Evolutionary conservation across 768 basidiomycete species (phyloP), one percentile per base, ranked within the genome.

Genomic region (Austroboletus eburneus): DNA sequence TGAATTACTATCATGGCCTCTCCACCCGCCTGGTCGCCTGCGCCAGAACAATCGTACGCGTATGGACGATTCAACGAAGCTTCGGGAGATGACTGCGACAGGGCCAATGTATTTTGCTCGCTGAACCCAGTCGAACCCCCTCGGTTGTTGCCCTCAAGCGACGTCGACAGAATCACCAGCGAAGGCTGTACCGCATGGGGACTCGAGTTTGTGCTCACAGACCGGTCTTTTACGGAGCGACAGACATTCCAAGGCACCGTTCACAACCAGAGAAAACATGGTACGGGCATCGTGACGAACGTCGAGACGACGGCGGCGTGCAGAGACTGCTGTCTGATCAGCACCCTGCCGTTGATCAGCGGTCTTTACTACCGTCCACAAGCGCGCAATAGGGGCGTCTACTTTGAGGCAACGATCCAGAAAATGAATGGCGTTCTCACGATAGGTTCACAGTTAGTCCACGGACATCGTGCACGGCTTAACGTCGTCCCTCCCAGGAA

Each of bases 1-100:
- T 51, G 48, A 9, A 39, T 22, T 17, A 27, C 27, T 6, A 27
- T 12, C 52, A 18, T 27, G 18, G 6, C 48, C 46, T 18, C 46
- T 18, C 80, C 78, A 5, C 82, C 83, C 5, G 64, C 62, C 30
- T 84, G 83, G 83, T 68, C 76, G 1, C 72, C 83, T 14, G 81
- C 83, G 0, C 74, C 77, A 2, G 83, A 84, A 55, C 49, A 44
- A 16, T 71, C 75, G 1, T 70, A 79, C 54, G 45, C 43, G 9
- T 64, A 60, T n/a, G 83, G 83, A 3, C 72, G 75, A 45, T 72
- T 61, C 51, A 69, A 72, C 39, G 84, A 85, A 50, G 84, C 83
- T 2, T 61, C 78, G 0, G 72, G 74, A n/a, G 66, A 76, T 2
- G 80, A 82, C 51, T 85, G 66, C 52, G 61, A 72, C 45, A 66